Evolutionary conservation across 2,329 filamentous ascomycete genomes (phyloP).

Genomic region (Daldinia sp.): DNA sequence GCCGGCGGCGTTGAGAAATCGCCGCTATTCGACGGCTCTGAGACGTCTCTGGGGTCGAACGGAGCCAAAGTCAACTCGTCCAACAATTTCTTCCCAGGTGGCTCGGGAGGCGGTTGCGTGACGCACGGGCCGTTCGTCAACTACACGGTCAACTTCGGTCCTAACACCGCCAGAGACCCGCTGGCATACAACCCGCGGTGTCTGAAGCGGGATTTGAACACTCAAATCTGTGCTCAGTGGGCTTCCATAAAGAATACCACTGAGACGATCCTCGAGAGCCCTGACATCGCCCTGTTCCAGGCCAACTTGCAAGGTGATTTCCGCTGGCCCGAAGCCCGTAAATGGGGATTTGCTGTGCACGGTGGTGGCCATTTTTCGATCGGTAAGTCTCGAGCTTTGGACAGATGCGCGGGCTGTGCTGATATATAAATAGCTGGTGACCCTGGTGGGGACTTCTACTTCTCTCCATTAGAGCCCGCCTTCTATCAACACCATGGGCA

Average conservation of each 20-base stretch:
- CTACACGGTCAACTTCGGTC: constrained; percentile 56
- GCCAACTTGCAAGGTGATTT: constrained; percentile 57
- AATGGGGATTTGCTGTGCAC: constrained; percentile 50
- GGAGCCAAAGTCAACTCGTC: constrained; percentile 52
- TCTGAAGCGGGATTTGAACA: constrained; percentile 57
- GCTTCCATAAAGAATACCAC: constrained; percentile 53
- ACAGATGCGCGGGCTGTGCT: neutral
- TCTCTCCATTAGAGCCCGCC: constrained; percentile 59
- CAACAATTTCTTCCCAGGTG: constrained; percentile 54
- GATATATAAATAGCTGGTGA: constrained; percentile 55
- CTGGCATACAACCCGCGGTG: constrained; percentile 58
- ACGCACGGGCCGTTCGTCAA: constrained; percentile 59
- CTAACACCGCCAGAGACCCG: constrained; percentile 49
- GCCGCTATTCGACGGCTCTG: constrained; percentile 60
- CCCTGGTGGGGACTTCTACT: constrained; percentile 59
- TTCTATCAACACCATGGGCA: constrained; percentile 62
- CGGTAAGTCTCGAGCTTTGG: constrained; percentile 40
- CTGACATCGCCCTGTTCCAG: constrained; percentile 56
- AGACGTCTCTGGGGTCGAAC: constrained; percentile 59
- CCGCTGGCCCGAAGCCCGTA: constrained; percentile 45
- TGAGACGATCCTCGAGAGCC: constrained; percentile 54
- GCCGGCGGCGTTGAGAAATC: constrained; percentile 54
- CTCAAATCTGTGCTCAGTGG: constrained; percentile 49
- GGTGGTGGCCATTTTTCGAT: constrained; percentile 55
- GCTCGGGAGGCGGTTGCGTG: constrained; percentile 67